A percentile compares a stretch with the other conserved stretches of the same genome.
Evolutionary conservation across 495 filamentous ascomycete species (phyloP).

Genomic region (Mytilinidion resinicola): DNA sequence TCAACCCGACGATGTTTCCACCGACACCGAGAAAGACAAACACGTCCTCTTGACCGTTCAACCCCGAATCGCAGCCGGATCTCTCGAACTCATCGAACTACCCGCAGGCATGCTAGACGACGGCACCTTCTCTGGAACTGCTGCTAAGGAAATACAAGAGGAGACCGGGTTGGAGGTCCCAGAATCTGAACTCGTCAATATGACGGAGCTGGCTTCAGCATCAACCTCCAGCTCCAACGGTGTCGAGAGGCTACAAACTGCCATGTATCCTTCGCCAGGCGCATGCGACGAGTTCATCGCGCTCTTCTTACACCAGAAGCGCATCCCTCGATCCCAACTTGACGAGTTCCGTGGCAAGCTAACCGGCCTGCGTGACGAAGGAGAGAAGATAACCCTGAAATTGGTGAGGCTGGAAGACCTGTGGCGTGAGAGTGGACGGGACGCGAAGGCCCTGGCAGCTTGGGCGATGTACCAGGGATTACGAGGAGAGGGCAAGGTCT

Average conservation of each 20-base stretch:
- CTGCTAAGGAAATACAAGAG: conserved; percentile 76
- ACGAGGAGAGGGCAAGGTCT: conserved; percentile 58
- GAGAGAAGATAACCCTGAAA: conserved; percentile 79
- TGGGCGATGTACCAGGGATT: conserved; percentile 71
- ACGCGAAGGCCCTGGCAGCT: conserved; percentile 74
- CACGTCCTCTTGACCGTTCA: conserved; percentile 75
- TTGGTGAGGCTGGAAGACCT: conserved; percentile 64
- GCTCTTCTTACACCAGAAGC: conserved; percentile 67
- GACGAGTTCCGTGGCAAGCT: conserved; percentile 65
- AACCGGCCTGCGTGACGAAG: conserved; percentile 69
- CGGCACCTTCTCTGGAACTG: conserved; percentile 68
- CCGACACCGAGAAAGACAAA: conserved; percentile 48
- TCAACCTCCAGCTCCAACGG: conserved; percentile 16
- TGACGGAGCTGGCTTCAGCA: conserved; percentile 55
- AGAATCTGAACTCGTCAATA: conserved; percentile 55
- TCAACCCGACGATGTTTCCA: conserved; percentile 58
- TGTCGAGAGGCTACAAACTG: conserved; percentile 51
- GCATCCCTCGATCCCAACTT: conserved; percentile 57
- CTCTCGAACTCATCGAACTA: conserved; percentile 68
- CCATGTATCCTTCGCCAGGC: conserved; percentile 69
- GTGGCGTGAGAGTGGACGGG: conserved; percentile 69
- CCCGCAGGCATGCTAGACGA: conserved; percentile 90
- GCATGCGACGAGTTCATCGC: conserved; percentile 82
- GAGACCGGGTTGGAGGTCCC: conserved; percentile 53
- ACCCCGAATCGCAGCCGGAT: conserved; percentile 72